Conservation (phyloP, 768 basidiomycete species). For the Leccinum variicolor region DNA sequence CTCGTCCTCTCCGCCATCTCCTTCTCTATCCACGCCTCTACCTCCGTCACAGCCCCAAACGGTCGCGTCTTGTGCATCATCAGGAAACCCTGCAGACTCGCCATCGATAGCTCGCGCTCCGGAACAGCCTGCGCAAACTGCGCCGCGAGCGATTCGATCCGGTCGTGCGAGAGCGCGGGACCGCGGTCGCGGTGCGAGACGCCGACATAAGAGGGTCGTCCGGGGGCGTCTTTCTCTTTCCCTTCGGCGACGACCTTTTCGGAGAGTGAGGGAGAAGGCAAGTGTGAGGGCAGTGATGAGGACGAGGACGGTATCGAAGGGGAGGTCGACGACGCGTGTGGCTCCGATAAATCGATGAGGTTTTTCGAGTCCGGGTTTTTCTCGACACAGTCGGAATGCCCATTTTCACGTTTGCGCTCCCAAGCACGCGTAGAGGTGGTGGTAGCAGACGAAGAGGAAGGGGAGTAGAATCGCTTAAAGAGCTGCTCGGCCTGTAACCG, state of each 20-base stretch:
- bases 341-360: slow-evolving; percentile 18
- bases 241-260: slow-evolving; percentile 14
- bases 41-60: slow-evolving; percentile 46
- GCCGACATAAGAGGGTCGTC: slow-evolving; percentile 8
- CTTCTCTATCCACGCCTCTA: slow-evolving; percentile 48
- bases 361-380: neutral
- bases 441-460: slow-evolving; percentile 16
- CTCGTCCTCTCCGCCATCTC: slow-evolving; percentile 26
- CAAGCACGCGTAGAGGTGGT: neutral
- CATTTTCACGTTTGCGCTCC: neutral
- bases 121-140: slow-evolving; percentile 55
- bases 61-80: slow-evolving; percentile 68
- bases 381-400: neutral
- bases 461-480: slow-evolving; percentile 66
- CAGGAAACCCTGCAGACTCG: slow-evolving; percentile 53
- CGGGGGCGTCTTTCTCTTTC: neutral
- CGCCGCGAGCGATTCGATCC: slow-evolving; percentile 47
- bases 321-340: neutral
- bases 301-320: neutral
- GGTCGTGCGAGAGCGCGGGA: slow-evolving; percentile 38
- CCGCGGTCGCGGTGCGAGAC: slow-evolving; percentile 33
- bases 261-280: neutral
- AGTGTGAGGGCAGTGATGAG: neutral
- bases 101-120: slow-evolving; percentile 41
- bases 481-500: slow-evolving; percentile 63